Evolutionary conservation across 2,329 filamentous ascomycete genomes (phyloP), one percentile per base, ranked within the genome.

Genomic region (Aspergillus texensis): DNA sequence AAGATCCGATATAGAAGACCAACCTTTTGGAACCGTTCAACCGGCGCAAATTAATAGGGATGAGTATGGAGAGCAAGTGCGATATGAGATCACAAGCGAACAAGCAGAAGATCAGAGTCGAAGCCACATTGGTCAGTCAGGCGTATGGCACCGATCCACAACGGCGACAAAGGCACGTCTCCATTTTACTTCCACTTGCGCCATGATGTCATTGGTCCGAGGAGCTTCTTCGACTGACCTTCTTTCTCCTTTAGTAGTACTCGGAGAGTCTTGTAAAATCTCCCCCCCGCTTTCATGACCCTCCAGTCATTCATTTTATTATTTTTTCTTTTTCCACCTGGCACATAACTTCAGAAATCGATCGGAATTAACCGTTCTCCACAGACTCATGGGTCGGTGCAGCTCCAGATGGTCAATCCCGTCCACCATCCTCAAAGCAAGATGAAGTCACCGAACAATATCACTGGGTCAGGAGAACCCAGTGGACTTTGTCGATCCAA

Each of bases 391-490:
- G 54, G 65, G 57, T 48, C 62, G 45, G 61, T 36, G 60, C 56
- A 57, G 60, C 61, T 57, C 64, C 60, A 45, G 62, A 65, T 56
- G 57, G 62, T 50, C 62, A 57, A 63, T 28, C 53, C n/a, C 48
- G 58, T 32, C 60, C 60, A 61, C 58, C 56, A 43, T 48, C 57
- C 6, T 48, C 16, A 55, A 58, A 61, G 57, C 58, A 41, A 50
- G 57, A 68, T 68, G 68, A 68, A 67, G 68, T 70, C 66, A 69
- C 66, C 36, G 58, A 54, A 62, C 55, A 54, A 59, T 53, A 53
- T 45, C 57, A 66, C 58, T 61, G 59, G 64, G 36, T n/a, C 54
- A 62, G 36, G 19, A n/a, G 45, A 52, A 32, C 57, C 52, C 36
- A 52, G 62, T 62, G 63, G 57, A 36, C 43, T 56, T 43, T 60